phyloP scores from a whole-genome alignment of 352 stramenopile genomes.

The Globisporangium acanthophoron region DNA sequence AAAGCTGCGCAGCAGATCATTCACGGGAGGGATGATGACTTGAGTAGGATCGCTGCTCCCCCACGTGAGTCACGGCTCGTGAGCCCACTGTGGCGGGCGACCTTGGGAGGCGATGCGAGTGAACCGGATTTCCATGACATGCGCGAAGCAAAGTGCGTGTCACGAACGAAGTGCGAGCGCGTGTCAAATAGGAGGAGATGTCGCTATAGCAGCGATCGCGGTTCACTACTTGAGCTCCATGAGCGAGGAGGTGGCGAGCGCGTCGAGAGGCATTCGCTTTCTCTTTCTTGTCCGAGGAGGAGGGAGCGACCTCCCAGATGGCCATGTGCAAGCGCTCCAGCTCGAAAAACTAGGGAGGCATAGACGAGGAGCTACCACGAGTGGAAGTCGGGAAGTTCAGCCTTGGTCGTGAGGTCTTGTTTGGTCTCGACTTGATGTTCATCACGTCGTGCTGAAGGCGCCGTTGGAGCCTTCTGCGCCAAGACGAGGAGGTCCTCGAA shows the following conservation, averaged over 20 bases:
- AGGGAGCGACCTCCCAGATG: not conserved
- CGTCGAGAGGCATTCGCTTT: not conserved
- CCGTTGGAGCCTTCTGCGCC: no score
- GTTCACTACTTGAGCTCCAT: not conserved
- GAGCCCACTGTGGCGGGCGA: not conserved
- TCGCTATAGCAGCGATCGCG: no score
- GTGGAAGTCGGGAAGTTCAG: not conserved
- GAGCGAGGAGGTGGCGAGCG: not conserved
- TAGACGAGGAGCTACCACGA: not conserved
- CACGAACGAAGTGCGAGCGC: no score
- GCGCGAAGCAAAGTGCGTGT: no score
- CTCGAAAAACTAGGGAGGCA: not conserved
- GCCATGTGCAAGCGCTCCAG: slow-evolving; percentile 3
- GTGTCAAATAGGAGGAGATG: not conserved
- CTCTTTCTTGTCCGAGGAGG: not conserved
- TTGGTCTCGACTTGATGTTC: no score
- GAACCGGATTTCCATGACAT: not conserved
- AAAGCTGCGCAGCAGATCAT: not conserved
- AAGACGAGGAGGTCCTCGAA: not conserved
- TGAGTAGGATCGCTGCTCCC: not conserved
- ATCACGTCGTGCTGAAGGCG: no score
- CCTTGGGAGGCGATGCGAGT: not conserved
- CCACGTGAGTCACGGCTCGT: not conserved
- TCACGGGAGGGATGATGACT: not conserved
- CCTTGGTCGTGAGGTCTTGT: no score